Base-by-base conservation (phyloP, 148 eudicot species). In the Silene uniflora region DNA sequence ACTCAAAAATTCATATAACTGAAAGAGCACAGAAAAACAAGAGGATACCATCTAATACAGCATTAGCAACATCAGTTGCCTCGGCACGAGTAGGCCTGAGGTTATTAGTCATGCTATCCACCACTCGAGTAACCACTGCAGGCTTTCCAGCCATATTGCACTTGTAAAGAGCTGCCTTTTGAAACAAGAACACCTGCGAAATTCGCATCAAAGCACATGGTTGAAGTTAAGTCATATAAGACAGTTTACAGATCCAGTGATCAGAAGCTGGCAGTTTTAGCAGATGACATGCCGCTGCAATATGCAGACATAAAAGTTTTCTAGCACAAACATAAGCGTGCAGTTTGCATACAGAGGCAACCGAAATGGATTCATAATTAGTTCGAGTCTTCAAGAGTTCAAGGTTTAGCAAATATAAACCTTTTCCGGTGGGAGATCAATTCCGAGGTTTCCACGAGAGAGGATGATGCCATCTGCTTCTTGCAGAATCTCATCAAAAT, bases 401-500 rank as follows among this genome's bases (percentile, higher is more conserved):
- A n/a, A 63, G 39, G 18, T 3, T 13, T 58, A 12, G 1, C 42
- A 23, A 73, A 46, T 55, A 67, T 80, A 67, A 72, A 93, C 98
- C 98, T 93, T 93, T 78, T 93, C 97, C 0, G 97, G 93, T 55
- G 98, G 98, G 44, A 91, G 97, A 89, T 93, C 98, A 42, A 93
- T 89, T 19, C 98, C 98, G 82, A 93, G 89, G 78, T 87, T 93
- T 79, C 98, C 98, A 70, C 98, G 98, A 25, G 98, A 93, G 71
- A 93, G 93, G 71, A 93, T 93, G 75, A 93, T 91, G 46, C 98
- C 98, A 88, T 93, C 98, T 65, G 97, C 97, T 84, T 89, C 97
- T 84, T 88, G 86, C 42, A 93, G 91, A 79, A 93, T 93, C 85
- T 91, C 98, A 71, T 93, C 97, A 80, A 93, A 93, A 86, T 93